A percentile compares a stretch with the other conserved stretches of the same genome.
Evolutionary conservation across 2,329 filamentous ascomycete species (phyloP).

Genomic region (Stachybotrys chartarum): DNA sequence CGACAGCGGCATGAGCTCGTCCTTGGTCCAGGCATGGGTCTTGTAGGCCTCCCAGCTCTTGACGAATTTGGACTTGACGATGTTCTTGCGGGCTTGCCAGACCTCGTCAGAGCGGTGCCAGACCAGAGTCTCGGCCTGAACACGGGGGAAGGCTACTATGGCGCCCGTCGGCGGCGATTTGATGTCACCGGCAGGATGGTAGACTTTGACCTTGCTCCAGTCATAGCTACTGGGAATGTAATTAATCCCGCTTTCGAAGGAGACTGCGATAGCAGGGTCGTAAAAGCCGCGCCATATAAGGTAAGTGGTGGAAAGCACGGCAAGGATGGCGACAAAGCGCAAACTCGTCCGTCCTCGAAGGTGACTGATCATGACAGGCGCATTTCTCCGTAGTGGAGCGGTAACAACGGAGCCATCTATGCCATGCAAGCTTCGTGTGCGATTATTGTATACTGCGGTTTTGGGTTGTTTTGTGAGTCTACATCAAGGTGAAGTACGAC

Average conservation of each 20-base stretch:
- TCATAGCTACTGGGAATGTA: conserved; percentile 29
- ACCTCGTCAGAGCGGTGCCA: conserved; percentile 30
- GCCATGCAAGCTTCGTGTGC: background rate
- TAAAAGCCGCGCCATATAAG: conserved; percentile 14
- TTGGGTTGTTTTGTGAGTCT: background rate
- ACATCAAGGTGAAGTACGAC: no score
- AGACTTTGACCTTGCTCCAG: conserved; percentile 25
- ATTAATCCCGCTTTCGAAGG: conserved; percentile 8
- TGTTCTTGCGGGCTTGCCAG: conserved; percentile 25
- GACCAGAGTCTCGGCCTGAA: conserved; percentile 29
- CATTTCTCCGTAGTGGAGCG: background rate
- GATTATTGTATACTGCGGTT: background rate
- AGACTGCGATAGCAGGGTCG: background rate
- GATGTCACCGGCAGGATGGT: conserved; percentile 22
- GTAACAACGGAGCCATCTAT: background rate
- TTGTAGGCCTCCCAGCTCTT: conserved; percentile 47
- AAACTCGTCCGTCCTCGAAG: conserved; percentile 22
- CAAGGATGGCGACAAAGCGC: conserved; percentile 22
- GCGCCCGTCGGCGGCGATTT: conserved; percentile 25
- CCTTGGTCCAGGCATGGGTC: conserved; percentile 46
- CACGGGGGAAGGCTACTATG: conserved; percentile 30
- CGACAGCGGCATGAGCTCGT: conserved; percentile 46
- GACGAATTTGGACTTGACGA: conserved; percentile 30
- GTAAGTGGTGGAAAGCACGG: conserved; percentile 17
- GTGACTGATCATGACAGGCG: conserved; percentile 19